Evolutionary conservation across 352 stramenopile genomes (phyloP).

Genomic region (Phytophthora tentaculata): DNA sequence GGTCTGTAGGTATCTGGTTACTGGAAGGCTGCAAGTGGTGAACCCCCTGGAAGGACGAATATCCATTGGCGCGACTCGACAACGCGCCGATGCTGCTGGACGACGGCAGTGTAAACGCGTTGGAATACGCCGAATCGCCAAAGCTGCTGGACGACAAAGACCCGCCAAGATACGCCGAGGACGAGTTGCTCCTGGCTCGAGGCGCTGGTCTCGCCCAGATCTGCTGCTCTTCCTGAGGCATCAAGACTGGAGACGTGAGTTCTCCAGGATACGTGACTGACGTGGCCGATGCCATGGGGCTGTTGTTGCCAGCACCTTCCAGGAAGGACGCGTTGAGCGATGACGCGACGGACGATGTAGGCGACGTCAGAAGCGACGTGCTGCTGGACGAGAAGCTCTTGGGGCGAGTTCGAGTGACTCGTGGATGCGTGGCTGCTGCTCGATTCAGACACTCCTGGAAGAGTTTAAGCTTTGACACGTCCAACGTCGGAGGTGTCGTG

Average conservation of each 20-base stretch:
- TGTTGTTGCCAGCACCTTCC: constrained; percentile 40
- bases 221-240: constrained; percentile 41
- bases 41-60: constrained; percentile 31
- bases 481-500: constrained; percentile 57
- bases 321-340: constrained; percentile 68
- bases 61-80: constrained; percentile 30
- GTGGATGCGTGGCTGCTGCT: constrained; percentile 14
- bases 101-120: constrained; percentile 26
- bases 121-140: constrained; percentile 31
- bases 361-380: constrained; percentile 67
- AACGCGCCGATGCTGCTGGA: constrained; percentile 24
- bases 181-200: constrained; percentile 51
- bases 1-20: constrained; percentile 29
- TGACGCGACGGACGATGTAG: constrained; percentile 70
- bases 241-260: constrained; percentile 37
- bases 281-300: constrained; percentile 29
- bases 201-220: constrained; percentile 34
- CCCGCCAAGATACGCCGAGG: constrained; percentile 43
- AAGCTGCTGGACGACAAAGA: constrained; percentile 39
- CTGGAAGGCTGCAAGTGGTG: constrained; percentile 32
- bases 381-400: constrained; percentile 75
- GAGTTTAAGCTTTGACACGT: constrained; percentile 66
- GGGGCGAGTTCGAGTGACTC: constrained; percentile 31
- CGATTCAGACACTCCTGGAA: constrained; percentile 62
- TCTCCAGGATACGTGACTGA: constrained; percentile 39